Evolutionary conservation across 495 filamentous ascomycete genomes (phyloP).

Genomic region (Rusavskia elegans): DNA sequence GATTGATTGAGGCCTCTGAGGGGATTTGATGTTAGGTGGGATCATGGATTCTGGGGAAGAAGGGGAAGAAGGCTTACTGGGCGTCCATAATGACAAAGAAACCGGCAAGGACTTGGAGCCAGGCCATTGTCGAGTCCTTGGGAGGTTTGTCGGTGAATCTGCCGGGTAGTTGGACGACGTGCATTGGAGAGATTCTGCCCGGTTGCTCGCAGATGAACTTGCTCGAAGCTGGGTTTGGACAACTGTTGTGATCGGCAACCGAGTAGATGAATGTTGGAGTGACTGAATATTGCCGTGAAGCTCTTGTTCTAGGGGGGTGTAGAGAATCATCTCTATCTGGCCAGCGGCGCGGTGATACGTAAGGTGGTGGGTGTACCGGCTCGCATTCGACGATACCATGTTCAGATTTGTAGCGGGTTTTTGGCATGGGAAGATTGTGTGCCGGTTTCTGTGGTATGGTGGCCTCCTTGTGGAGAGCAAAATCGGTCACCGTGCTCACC

Average conservation of each 20-base stretch:
- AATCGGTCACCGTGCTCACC: too few species aligned
- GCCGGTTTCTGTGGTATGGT: too few species aligned
- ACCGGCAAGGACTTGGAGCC: constrained; percentile 4
- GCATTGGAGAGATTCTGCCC: not conserved
- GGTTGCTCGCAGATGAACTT: not conserved
- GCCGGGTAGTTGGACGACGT: not conserved
- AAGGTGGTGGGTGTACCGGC: not conserved
- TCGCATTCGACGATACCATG: not conserved
- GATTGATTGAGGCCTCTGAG: constrained; percentile 1
- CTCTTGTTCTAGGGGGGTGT: too few species aligned
- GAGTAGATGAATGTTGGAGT: not conserved
- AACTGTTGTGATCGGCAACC: too few species aligned
- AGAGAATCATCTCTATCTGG: not conserved
- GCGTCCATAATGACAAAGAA: constrained; percentile 8
- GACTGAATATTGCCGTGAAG: not conserved
- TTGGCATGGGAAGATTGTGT: not conserved
- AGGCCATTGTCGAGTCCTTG: not conserved
- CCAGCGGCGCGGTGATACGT: not conserved
- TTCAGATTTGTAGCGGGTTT: not conserved
- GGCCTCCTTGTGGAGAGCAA: too few species aligned
- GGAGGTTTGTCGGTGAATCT: not conserved
- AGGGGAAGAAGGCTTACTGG: not conserved
- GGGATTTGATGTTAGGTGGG: not conserved
- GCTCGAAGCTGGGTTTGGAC: not conserved
- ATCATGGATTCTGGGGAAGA: not conserved